These are phyloP conservation scores for Pyricularia sp. DNA, from an alignment of 2,329 filamentous ascomycete species.

Conservation along the genomic window DNA sequence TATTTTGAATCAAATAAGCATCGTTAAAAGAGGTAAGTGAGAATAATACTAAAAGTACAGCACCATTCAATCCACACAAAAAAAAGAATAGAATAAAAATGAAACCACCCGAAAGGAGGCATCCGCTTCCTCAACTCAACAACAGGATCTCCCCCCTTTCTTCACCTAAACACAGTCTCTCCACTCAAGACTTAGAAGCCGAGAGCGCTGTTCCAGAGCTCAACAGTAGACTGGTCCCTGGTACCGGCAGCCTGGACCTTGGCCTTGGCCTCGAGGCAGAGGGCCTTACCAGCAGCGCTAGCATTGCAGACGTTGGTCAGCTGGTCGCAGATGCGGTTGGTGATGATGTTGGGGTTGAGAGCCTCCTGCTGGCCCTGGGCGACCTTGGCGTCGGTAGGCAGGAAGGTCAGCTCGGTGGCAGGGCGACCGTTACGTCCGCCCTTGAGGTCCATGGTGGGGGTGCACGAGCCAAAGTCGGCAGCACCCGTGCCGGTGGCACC, in stretches of 20 bases:
- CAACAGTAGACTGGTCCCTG: slow-evolving; percentile 32
- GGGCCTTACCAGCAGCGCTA: slow-evolving; percentile 36
- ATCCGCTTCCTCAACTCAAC: not conserved
- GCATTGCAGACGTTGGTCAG: slow-evolving; percentile 46
- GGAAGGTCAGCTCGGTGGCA: slow-evolving; percentile 42
- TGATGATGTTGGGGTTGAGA: slow-evolving; percentile 51
- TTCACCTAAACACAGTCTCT: no score
- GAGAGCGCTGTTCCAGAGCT: slow-evolving; percentile 30
- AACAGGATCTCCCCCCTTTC: no score
- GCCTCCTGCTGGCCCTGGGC: slow-evolving; percentile 39
- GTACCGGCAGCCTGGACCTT: slow-evolving; percentile 36
- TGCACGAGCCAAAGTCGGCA: not conserved
- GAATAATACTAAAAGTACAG: not conserved
- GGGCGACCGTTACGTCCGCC: not conserved
- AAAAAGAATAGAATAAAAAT: not conserved
- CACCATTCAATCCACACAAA: not conserved
- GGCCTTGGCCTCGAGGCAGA: slow-evolving; percentile 34
- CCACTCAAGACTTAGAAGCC: slow-evolving; percentile 14
- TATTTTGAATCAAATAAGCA: not conserved
- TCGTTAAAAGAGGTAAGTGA: not conserved
- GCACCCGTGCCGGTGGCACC: not conserved
- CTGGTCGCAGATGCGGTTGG: slow-evolving; percentile 48
- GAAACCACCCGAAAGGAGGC: not conserved
- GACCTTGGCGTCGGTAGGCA: slow-evolving; percentile 39
- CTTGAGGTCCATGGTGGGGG: not conserved